Evolutionary conservation across 768 basidiomycete genomes (phyloP), one percentile per base, ranked within the genome.

Genomic region (Mrakia gelida): DNA sequence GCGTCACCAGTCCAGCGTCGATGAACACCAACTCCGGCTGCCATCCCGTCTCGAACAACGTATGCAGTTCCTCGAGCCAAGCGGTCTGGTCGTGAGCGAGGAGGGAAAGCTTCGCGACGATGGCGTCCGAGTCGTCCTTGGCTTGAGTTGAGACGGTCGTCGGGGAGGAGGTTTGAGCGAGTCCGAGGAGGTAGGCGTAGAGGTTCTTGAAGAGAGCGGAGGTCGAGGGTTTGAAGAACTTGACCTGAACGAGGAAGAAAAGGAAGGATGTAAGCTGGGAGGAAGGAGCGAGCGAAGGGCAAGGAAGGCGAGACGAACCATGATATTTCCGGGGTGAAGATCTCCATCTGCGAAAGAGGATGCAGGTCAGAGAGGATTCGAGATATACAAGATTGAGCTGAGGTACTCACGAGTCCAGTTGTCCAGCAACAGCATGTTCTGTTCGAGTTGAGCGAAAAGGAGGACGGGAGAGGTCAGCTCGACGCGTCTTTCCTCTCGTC

Each of bases 341-440:
- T 86, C 86, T 28, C 86, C 78, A 30, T 79, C 78, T 79, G 71
- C 1, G 56, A 28, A 49, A n/a, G 11, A 18, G 13, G 16, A n/a
- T n/a, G 32, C 52, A 18, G n/a, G n/a, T 49, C 28, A 54, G 43
- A 59, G 26, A 41, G 59, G 34, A 34, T 32, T 10, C 61, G 67
- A 45, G 15, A 5, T 26, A 30, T 23, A 26, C 45, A 43, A n/a
- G 3, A 34, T n/a, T 8, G 18, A 13, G 11, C 1, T 6, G 45
- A 45, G 11, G 11, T 13, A 71, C 78, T 34, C 83, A 81, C 98
- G 97, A 15, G 96, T 94, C 84, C 97, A 99, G 84, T 99, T 98
- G 85, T 99, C 97, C 65, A 99, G 87, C 1, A 99, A 87, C 28
- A 99, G 89, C 97, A 99, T 99, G 85, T 98, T 94, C 94, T 98